phyloP scores from a whole-genome alignment of 192 early-diverging fungal genomes.

The Kickxella alabastrina region DNA sequence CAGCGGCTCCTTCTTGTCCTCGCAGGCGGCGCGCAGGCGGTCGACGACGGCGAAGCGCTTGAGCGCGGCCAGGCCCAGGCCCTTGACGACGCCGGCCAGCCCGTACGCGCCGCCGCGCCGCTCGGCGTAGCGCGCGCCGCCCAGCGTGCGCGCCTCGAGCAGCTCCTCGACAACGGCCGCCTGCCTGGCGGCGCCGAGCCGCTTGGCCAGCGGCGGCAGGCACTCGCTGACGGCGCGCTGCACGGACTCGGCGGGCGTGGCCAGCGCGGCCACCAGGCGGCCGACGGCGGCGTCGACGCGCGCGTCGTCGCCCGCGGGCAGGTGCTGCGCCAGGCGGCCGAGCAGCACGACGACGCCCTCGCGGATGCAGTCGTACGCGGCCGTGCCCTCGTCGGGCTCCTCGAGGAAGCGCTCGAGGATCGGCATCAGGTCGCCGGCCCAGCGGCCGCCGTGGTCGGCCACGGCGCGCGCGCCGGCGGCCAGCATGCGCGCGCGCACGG shows the following conservation, averaged over 20 bases:
- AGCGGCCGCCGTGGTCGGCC: conserved; percentile 63
- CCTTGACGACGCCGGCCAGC: conserved; percentile 89
- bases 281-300: conserved; percentile 79
- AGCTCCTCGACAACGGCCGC: conserved; percentile 56
- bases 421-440: conserved; percentile 65
- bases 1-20: conserved; percentile 69
- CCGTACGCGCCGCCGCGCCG: conserved; percentile 95
- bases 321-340: conserved; percentile 85
- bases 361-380: conserved; percentile 81
- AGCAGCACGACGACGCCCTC: conserved; percentile 90
- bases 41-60: conserved; percentile 82
- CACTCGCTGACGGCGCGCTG: conserved; percentile 93
- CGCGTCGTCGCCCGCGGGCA: conserved; percentile 62
- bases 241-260: conserved; percentile 91
- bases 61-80: conserved; percentile 79
- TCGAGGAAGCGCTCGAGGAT: conserved; percentile 77
- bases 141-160: conserved; percentile 70
- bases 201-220: conserved; percentile 85
- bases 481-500: conserved; percentile 79
- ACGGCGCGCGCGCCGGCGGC: conserved; percentile 79
- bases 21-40: conserved; percentile 59
- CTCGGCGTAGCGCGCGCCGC: conserved; percentile 73
- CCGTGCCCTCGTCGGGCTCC: conserved; percentile 63
- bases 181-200: conserved; percentile 57
- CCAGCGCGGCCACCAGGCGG: conserved; percentile 82